Evolutionary conservation across 164 flowering plant genomes (phyloP).

Genomic region (Piper longum): DNA sequence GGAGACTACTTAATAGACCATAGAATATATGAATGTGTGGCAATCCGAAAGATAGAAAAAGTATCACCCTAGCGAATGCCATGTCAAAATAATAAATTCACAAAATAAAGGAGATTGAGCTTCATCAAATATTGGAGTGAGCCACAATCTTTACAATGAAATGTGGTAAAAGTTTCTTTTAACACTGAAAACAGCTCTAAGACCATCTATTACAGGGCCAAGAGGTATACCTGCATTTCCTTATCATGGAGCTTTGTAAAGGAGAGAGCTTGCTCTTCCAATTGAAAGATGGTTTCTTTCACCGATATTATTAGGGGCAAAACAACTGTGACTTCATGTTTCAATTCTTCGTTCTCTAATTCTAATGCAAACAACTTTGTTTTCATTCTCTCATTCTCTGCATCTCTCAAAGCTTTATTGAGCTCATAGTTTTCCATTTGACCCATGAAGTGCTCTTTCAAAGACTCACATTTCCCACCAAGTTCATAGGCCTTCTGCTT

Average conservation of each 20-base stretch:
- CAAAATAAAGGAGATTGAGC: neutral
- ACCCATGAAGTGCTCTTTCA: constrained; percentile 14
- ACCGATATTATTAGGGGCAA: constrained; percentile 39
- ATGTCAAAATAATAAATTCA: neutral
- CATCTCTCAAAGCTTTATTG: constrained; percentile 24
- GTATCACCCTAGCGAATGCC: neutral
- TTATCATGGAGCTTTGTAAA: constrained; percentile 14
- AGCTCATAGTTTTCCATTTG: constrained; percentile 3
- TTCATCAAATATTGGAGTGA: no score
- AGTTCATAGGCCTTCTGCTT: constrained; percentile 58
- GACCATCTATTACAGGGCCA: neutral
- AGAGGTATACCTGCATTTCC: constrained; percentile 26
- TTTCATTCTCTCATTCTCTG: constrained; percentile 39
- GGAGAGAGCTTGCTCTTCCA: constrained; percentile 36
- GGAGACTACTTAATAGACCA: no score
- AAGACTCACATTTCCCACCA: constrained; percentile 32
- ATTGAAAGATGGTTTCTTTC: constrained; percentile 35
- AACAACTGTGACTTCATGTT: constrained; percentile 39
- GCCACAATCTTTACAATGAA: neutral
- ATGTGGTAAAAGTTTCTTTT: neutral
- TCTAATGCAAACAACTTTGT: constrained; percentile 35
- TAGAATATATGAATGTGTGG: neutral
- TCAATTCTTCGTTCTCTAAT: constrained; percentile 38
- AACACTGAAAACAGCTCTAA: neutral
- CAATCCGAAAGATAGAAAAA: neutral